phyloP scores from a whole-genome alignment of 495 filamentous ascomycete genomes.

The Neurospora terricola region DNA sequence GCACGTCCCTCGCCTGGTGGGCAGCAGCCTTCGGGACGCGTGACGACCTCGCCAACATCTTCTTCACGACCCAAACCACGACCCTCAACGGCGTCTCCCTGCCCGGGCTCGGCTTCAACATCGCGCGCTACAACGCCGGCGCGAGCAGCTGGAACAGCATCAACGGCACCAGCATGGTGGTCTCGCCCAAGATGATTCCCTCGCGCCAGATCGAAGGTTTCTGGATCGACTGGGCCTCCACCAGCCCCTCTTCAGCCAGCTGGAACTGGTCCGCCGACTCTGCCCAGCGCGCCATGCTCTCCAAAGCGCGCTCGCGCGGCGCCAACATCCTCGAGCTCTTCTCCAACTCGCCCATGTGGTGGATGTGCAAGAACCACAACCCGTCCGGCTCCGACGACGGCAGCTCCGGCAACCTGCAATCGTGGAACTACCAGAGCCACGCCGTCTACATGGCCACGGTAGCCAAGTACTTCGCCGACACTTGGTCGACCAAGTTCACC shows the following conservation, averaged over 20 bases:
- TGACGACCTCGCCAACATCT: conserved; percentile 26
- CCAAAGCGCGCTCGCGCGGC: conserved; percentile 21
- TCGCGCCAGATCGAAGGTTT: conserved; percentile 28
- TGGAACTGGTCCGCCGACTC: conserved; percentile 26
- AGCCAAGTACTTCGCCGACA: conserved; percentile 25
- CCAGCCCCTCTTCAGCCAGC: conserved; percentile 14
- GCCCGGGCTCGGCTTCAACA: conserved; percentile 30
- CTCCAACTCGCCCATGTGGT: conserved; percentile 33
- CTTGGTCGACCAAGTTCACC: conserved; percentile 24
- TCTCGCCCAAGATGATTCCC: conserved; percentile 23
- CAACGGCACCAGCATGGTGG: conserved; percentile 24
- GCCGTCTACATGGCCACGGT: conserved; percentile 31
- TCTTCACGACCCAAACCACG: conserved; percentile 20
- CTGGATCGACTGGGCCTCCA: conserved; percentile 26
- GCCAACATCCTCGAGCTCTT: conserved; percentile 29
- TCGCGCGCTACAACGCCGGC: conserved; percentile 30
- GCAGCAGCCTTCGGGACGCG: conserved; percentile 24
- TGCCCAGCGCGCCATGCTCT: conserved; percentile 24
- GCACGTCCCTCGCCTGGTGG: conserved; percentile 33
- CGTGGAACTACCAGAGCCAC: conserved; percentile 27
- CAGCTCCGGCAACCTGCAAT: conserved; percentile 23
- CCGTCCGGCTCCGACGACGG: conserved; percentile 24
- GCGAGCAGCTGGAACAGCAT: conserved; percentile 23
- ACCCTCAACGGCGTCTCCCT: conserved; percentile 15
- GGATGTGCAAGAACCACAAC: conserved; percentile 32